A percentile compares a stretch with the other conserved stretches of the same genome.
phyloP scores from a whole-genome alignment of 2,329 filamentous ascomycete species.

The Colletotrichum orchidophilum region DNA sequence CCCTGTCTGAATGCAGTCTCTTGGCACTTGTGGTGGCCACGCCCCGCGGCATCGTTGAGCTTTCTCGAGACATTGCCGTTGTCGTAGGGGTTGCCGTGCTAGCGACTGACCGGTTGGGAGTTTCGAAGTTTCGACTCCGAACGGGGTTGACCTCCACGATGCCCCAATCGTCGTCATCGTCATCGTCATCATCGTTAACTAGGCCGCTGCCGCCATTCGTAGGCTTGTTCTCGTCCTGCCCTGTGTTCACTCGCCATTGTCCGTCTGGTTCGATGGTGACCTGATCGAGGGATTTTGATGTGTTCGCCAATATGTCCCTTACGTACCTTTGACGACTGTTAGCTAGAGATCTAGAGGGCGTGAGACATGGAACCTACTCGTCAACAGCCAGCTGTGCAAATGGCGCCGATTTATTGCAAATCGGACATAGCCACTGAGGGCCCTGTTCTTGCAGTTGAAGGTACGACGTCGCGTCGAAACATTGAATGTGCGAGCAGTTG shows the following conservation, averaged over 20 bases:
- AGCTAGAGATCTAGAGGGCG: constrained; percentile 21
- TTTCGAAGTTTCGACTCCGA: constrained; percentile 46
- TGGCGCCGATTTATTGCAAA: constrained; percentile 84
- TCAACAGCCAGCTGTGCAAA: constrained; percentile 89
- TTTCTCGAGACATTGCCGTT: constrained; percentile 48
- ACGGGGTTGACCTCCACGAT: constrained; percentile 54
- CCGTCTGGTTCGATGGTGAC: constrained; percentile 92
- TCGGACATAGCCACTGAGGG: constrained; percentile 94
- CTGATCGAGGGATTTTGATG: constrained; percentile 77
- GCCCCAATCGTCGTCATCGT: constrained; percentile 61
- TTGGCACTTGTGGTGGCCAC: constrained; percentile 53
- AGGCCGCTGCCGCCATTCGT: constrained; percentile 38
- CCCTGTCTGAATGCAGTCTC: constrained; percentile 55
- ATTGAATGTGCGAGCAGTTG: constrained; percentile 88
- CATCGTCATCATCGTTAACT: constrained; percentile 46
- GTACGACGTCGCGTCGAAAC: constrained; percentile 93
- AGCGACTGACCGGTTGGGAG: constrained; percentile 47
- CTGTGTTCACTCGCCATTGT: constrained; percentile 67
- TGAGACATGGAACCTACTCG: constrained; percentile 66
- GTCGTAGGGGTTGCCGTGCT: constrained; percentile 48
- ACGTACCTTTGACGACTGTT: constrained; percentile 71
- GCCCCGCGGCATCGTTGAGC: constrained; percentile 48
- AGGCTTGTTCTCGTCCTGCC: constrained; percentile 42
- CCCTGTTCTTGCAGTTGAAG: constrained; percentile 95
- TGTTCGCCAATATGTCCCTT: constrained; percentile 82